phyloP scores from a whole-genome alignment of 768 basidiomycete genomes.

The Mycena albidolilacea region DNA sequence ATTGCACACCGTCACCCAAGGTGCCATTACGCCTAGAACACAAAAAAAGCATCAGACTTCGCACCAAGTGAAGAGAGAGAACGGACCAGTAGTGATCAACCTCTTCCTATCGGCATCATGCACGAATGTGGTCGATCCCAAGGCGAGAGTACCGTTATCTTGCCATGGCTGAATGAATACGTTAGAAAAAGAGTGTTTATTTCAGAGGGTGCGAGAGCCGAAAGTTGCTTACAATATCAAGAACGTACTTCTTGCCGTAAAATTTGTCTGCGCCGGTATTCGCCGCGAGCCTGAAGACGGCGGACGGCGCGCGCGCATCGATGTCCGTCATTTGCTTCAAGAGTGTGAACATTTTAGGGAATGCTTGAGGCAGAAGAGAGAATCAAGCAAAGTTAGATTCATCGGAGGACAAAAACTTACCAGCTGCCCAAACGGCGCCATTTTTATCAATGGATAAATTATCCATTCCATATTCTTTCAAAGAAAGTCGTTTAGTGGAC shows the following conservation, averaged over 20 bases:
- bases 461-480: slow-evolving; percentile 26
- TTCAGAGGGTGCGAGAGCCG: slow-evolving; percentile 17
- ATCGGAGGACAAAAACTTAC: slow-evolving; percentile 23
- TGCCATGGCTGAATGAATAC: slow-evolving; percentile 27
- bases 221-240: slow-evolving; percentile 24
- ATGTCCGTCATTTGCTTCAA: slow-evolving; percentile 26
- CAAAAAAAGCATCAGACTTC: slow-evolving; percentile 22
- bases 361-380: slow-evolving; percentile 24
- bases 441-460: slow-evolving; percentile 27
- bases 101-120: slow-evolving; percentile 28
- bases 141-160: slow-evolving; percentile 26
- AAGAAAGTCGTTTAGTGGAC: slow-evolving; percentile 19
- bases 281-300: slow-evolving; percentile 23
- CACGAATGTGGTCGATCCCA: slow-evolving; percentile 27
- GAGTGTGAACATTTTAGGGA: slow-evolving; percentile 24
- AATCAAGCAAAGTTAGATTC: slow-evolving; percentile 25
- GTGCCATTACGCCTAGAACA: slow-evolving; percentile 23
- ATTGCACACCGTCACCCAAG: slow-evolving; percentile 26
- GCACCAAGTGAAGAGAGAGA: slow-evolving; percentile 20
- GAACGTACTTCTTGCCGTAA: slow-evolving; percentile 26
- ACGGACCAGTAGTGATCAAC: slow-evolving; percentile 25
- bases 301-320: slow-evolving; percentile 22
- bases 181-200: slow-evolving; percentile 20
- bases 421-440: slow-evolving; percentile 26
- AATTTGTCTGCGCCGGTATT: slow-evolving; percentile 21